Base-by-base conservation (phyloP, 225 moss, liverwort and hornwort genomes). In the Thuidium tamariscinum region DNA sequence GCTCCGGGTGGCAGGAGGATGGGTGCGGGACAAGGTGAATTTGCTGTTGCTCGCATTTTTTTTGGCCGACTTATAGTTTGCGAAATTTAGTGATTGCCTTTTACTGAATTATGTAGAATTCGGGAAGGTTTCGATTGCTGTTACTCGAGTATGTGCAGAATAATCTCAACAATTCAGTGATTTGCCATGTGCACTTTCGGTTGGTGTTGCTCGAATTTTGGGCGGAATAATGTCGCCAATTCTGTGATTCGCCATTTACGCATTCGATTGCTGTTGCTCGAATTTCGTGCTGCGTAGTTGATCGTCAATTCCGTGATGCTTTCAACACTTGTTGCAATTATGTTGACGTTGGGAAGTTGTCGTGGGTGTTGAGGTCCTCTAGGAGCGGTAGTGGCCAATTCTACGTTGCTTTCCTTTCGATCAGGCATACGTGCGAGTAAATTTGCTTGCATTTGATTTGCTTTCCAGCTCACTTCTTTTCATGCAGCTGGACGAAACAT, bases 21-120 rank as follows among this genome's bases (percentile, higher is more conserved):
- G 98, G 96, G 95, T 98, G 73, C 96, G 96, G 70, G 96, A 96
- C 79, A 98, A 98, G 95, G 96, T 96, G 63, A 69, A 41, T 54
- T 85, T 12, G 19, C 37, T 37, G 17, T 37, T 37, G 10, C 56
- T 77, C 27, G 7, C 77, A 6, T 11, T 25, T 16, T 52, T 26
- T 36, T 51, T 8, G 26, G 44, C 4, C 44, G 60, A 61, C 11
- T 42, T 22, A 0, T 29, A 30, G 10, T 41, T 36, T 54, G 4
- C 10, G 27, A 41, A 32, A 37, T 30, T 52, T 4, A 16, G 21
- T 14, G 56, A 69, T 82, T 56, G 29, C 10, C 29, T 56, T 70
- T 42, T 71, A 8, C 34, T 11, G 42, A 44, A 10, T 22, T 27
- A 19, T 52, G 26, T 18, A 37, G 51, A 52, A 66, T 66, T 66